Percentiles rank a stretch among this genome's conserved stretches.
These are phyloP conservation scores for Aspergillus sp. DNA, from an alignment of 2,329 filamentous ascomycete species.

Conservation along the genomic window DNA sequence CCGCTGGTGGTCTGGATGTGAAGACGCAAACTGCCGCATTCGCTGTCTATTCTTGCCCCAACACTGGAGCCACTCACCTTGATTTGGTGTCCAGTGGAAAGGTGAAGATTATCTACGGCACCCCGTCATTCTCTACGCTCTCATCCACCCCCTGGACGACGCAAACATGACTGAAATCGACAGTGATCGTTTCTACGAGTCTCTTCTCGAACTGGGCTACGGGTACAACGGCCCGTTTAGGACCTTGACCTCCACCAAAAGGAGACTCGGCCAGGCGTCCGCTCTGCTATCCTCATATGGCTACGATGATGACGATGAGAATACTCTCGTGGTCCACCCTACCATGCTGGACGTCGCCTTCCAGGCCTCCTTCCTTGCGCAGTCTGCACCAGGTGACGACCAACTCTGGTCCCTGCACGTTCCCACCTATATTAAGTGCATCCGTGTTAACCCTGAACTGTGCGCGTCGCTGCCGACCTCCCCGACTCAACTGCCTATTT, in stretches of 20 bases:
- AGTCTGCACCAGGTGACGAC: slow-evolving; percentile 11
- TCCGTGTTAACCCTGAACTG: slow-evolving; percentile 7
- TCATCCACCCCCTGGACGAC: slow-evolving; percentile 1
- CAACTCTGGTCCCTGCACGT: slow-evolving; percentile 11
- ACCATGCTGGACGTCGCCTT: slow-evolving; percentile 21
- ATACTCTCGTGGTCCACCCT: slow-evolving; percentile 14
- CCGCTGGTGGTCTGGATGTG: too few relatives aligned
- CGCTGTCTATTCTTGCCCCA: too few relatives aligned
- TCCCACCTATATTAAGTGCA: slow-evolving; percentile 8
- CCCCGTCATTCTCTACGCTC: too few relatives aligned
- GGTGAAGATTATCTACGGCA: too few relatives aligned
- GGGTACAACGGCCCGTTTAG: slow-evolving; percentile 20
- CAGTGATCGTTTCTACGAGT: slow-evolving; percentile 19
- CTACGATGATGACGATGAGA: slow-evolving; percentile 5
- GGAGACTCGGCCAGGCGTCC: slow-evolving; percentile 15
- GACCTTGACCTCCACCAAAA: slow-evolving; percentile 9
- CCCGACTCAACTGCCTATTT: neutral
- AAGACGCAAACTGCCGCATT: too few relatives aligned
- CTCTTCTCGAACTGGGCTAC: slow-evolving; percentile 18
- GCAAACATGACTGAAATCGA: slow-evolving; percentile 10
- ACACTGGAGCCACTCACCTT: too few relatives aligned
- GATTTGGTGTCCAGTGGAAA: too few relatives aligned
- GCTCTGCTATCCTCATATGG: slow-evolving; percentile 5
- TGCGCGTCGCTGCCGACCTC: neutral
- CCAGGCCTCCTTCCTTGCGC: slow-evolving; percentile 23